These are phyloP conservation scores for Fusarium oligoseptatum DNA, from an alignment of 2,329 filamentous ascomycete species.

Conservation along the genomic window DNA sequence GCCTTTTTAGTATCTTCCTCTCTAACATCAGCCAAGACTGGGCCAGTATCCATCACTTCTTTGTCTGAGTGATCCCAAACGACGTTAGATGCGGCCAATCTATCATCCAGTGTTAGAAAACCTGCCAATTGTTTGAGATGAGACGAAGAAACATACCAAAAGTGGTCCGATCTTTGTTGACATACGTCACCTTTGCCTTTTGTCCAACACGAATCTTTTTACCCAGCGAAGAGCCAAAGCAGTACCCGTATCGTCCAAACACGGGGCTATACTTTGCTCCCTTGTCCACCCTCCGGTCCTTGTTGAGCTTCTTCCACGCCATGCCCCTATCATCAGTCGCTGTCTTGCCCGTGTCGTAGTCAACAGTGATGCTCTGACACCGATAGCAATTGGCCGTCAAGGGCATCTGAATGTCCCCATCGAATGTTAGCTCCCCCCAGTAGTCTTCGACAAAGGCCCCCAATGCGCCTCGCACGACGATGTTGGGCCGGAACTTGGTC, in stretches of 20 bases:
- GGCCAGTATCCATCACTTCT: neutral
- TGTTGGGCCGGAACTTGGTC: conserved; percentile 44
- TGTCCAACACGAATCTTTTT: conserved; percentile 28
- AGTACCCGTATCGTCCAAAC: conserved; percentile 43
- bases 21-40: neutral
- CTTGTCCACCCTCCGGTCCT: conserved; percentile 40
- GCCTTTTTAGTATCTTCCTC: neutral
- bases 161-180: conserved; percentile 31
- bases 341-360: conserved; percentile 38
- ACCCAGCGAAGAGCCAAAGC: conserved; percentile 26
- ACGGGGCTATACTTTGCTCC: conserved; percentile 44
- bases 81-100: conserved; percentile 38
- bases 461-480: conserved; percentile 39
- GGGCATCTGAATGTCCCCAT: conserved; percentile 30
- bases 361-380: conserved; percentile 44
- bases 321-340: conserved; percentile 36
- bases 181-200: conserved; percentile 16
- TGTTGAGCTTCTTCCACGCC: conserved; percentile 45
- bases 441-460: conserved; percentile 36
- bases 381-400: conserved; percentile 42
- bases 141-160: conserved; percentile 29
- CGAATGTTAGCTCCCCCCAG: conserved; percentile 39
- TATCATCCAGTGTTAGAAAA: neutral
- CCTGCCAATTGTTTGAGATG: accelerated
- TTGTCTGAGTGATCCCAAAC: conserved; percentile 19